Evolutionary conservation across 257 asterid genomes (phyloP), one percentile per base, ranked within the genome.

Genomic region (Sherardia arvensis): DNA sequence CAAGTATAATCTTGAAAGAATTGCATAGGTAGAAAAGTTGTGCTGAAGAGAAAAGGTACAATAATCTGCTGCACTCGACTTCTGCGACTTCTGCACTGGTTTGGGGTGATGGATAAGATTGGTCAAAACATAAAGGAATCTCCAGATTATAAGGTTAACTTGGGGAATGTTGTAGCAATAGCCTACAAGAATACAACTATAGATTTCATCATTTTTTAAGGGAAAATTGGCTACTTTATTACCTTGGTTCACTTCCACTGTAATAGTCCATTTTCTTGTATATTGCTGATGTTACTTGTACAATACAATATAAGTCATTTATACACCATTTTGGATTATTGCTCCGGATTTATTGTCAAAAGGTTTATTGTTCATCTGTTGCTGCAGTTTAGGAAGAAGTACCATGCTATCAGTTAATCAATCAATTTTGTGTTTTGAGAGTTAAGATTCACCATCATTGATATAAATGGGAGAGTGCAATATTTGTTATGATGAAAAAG

Each of bases 1-100:
- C 70, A 78, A 74, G 72, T 85, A 81, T 81, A 92, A 89, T 74
- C 79, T 92, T 72, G 84, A 86, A 59, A 76, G 98, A 26, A 83
- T 92, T 62, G 77, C 80, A 22, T 91, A 80, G 82, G 56, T 5
- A 17, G 21, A 54, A 45, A n/a, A 49, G 4, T 21, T 26, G 2
- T 4, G 15, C 7, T 17, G 6, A 60, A 43, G 53, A 22, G 34
- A 1, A 12, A 1, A 25, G 32, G 51, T 14, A 53, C 51, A 7
- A 30, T 25, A 21, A 7, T n/a, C 32, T 2, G 47, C 17, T 59
- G 47, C 15, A 21, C 22, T 51, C 11, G 21, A 43, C 54, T 56
- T 53, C 23, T 6, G 53, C 11, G 21, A 43, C 54, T 56, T 53
- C 23, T 6, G 53, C 29, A 53, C 26, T 48, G 26, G 26, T 57